Percentiles rank a stretch among this genome's conserved stretches.
phyloP scores from a whole-genome alignment of 257 asterid genomes.

The Perilla frutescens region DNA sequence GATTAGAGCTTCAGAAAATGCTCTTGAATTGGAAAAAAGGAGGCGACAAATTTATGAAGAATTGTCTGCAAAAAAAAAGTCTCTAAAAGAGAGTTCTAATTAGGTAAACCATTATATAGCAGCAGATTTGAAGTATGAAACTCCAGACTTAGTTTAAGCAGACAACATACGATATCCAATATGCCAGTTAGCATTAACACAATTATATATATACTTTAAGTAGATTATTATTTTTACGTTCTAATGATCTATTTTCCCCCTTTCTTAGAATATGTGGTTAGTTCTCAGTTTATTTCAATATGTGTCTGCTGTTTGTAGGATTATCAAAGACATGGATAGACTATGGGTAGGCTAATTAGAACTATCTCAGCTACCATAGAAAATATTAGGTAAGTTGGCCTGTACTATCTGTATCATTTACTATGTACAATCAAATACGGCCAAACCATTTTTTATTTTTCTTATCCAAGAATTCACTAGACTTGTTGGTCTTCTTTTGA shows the following conservation, averaged over 20 bases:
- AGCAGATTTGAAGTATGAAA: too few relatives aligned
- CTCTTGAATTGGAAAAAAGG: constrained; percentile 71
- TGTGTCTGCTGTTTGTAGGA: constrained; percentile 49
- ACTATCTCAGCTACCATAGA: constrained; percentile 62
- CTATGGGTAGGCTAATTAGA: constrained; percentile 60
- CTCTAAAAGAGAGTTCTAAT: too few relatives aligned
- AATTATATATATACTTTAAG: too few relatives aligned
- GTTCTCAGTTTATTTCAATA: neutral
- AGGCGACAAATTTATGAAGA: constrained; percentile 57
- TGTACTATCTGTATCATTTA: constrained; percentile 4
- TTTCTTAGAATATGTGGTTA: constrained; percentile 26
- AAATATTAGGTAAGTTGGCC: constrained; percentile 64
- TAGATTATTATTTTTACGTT: too few relatives aligned
- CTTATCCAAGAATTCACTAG: constrained; percentile 5
- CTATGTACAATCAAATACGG: constrained; percentile 21
- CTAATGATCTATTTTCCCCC: constrained; percentile 19
- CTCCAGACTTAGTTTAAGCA: too few relatives aligned
- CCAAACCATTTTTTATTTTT: constrained; percentile 20
- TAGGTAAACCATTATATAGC: too few relatives aligned
- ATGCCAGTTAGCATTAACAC: constrained; percentile 10
- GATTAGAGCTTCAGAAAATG: constrained; percentile 68
- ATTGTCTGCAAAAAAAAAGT: constrained; percentile 50
- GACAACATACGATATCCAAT: too few relatives aligned
- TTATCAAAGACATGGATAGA: constrained; percentile 48
- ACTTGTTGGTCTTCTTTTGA: constrained; percentile 32